A percentile compares a stretch with the other conserved stretches of the same genome.
Evolutionary conservation across 805 yeast species (phyloP).

Genomic region (Saturnispora hagleri): DNA sequence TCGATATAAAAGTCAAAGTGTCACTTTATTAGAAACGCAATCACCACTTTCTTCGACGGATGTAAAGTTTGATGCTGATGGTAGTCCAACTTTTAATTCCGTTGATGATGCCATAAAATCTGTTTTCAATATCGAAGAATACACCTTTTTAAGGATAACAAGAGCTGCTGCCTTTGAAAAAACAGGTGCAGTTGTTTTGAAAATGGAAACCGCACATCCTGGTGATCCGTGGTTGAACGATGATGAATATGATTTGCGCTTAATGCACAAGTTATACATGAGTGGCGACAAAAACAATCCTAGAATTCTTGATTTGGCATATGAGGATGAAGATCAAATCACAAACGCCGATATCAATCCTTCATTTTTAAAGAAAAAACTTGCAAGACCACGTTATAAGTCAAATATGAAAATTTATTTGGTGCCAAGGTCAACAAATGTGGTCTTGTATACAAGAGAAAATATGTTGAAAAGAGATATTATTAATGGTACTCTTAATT

Average conservation of each 20-base stretch:
- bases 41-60: neutral
- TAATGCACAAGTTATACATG: conserved; percentile 6
- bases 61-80: neutral
- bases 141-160: conserved; percentile 42
- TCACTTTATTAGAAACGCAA: conserved; percentile 12
- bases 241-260: conserved; percentile 29
- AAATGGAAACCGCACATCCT: conserved; percentile 46
- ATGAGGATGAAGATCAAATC: conserved; percentile 32
- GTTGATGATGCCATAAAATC: conserved; percentile 38
- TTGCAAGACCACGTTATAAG: conserved; percentile 56
- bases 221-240: conserved; percentile 43
- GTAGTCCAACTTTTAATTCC: conserved; percentile 19
- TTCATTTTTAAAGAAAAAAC: conserved; percentile 43
- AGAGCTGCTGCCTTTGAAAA: conserved; percentile 44
- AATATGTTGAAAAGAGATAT: conserved; percentile 45
- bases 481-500: conserved; percentile 38
- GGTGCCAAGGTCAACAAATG: conserved; percentile 33
- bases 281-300: neutral
- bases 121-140: conserved; percentile 34
- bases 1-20: conserved; percentile 12
- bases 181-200: conserved; percentile 43
- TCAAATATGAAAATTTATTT: conserved; percentile 54
- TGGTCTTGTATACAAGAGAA: conserved; percentile 39
- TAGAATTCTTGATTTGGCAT: neutral
- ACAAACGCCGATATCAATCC: conserved; percentile 21